A percentile compares a stretch with the other conserved stretches of the same genome.
phyloP scores from a whole-genome alignment of 2,329 filamentous ascomycete species.

The Cladorrhinum sp. region DNA sequence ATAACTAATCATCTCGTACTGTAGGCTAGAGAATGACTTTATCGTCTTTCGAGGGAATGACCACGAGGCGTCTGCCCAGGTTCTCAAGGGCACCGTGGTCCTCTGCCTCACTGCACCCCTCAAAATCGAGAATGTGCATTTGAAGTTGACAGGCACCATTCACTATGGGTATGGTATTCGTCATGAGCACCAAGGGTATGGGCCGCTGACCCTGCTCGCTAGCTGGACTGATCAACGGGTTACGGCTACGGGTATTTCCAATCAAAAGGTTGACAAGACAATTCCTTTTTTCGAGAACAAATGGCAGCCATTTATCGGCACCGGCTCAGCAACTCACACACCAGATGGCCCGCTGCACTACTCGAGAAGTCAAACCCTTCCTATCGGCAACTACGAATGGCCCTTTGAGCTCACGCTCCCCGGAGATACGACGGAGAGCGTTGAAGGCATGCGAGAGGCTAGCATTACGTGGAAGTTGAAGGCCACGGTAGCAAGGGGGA shows the following conservation, averaged over 20 bases:
- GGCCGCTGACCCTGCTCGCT: conserved; percentile 20
- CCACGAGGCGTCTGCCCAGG: conserved; percentile 71
- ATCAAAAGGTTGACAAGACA: conserved; percentile 57
- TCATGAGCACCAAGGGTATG: conserved; percentile 12
- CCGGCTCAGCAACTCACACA: conserved; percentile 17
- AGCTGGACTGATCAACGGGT: conserved; percentile 52
- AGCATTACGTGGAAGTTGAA: conserved; percentile 89
- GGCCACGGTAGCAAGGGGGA: conserved; percentile 81
- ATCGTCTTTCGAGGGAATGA: conserved; percentile 74
- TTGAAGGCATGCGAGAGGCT: conserved; percentile 83
- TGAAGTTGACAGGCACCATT: conserved; percentile 68
- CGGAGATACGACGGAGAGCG: conserved; percentile 74
- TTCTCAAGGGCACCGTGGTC: conserved; percentile 70
- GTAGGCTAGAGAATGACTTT: conserved; percentile 72
- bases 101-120: conserved; percentile 68
- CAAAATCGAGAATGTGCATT: conserved; percentile 68
- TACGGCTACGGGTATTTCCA: conserved; percentile 57
- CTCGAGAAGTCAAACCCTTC: conserved; percentile 58
- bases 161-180: conserved; percentile 55
- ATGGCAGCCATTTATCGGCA: conserved; percentile 64
- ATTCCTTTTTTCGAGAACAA: conserved; percentile 63
- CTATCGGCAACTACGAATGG: conserved; percentile 78
- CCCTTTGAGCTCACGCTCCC: conserved; percentile 74
- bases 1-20: conserved; percentile 1
- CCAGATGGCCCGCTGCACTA: conserved; percentile 28